phyloP scores from a whole-genome alignment of 345 rosid species.

The Bruguiera gymnorhiza region DNA sequence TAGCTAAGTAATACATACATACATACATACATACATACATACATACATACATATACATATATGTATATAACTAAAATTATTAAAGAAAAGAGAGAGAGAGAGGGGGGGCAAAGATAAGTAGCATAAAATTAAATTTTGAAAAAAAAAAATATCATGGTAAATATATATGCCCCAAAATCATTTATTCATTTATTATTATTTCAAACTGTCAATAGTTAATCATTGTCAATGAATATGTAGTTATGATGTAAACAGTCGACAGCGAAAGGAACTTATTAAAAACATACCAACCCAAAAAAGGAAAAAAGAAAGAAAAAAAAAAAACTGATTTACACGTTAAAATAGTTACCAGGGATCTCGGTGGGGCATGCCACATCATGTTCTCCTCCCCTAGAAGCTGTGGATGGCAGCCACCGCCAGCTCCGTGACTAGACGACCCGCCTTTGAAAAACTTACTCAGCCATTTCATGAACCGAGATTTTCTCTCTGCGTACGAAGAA shows the following conservation, averaged over 20 bases:
- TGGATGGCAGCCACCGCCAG: conserved; percentile 39
- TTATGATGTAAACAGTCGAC: too few species aligned
- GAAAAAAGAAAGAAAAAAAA: not conserved
- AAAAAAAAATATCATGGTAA: too few species aligned
- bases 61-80: not conserved
- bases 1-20: conserved; percentile 1
- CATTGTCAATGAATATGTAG: too few species aligned
- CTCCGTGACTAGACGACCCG: conserved; percentile 45
- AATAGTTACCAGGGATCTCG: conserved; percentile 54
- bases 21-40: not conserved
- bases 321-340: not conserved
- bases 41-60: too few species aligned
- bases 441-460: conserved; percentile 75
- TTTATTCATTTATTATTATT: too few species aligned
- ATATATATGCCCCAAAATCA: too few species aligned
- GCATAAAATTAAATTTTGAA: too few species aligned
- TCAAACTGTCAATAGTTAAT: too few species aligned
- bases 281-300: too few species aligned
- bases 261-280: too few species aligned
- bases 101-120: not conserved
- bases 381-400: conserved; percentile 79
- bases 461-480: conserved; percentile 90
- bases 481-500: conserved; percentile 67
- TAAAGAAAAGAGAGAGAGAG: not conserved
- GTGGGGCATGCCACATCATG: conserved; percentile 65